phyloP scores from a whole-genome alignment of 306 rosid genomes.

The Gillenia trifoliata region DNA sequence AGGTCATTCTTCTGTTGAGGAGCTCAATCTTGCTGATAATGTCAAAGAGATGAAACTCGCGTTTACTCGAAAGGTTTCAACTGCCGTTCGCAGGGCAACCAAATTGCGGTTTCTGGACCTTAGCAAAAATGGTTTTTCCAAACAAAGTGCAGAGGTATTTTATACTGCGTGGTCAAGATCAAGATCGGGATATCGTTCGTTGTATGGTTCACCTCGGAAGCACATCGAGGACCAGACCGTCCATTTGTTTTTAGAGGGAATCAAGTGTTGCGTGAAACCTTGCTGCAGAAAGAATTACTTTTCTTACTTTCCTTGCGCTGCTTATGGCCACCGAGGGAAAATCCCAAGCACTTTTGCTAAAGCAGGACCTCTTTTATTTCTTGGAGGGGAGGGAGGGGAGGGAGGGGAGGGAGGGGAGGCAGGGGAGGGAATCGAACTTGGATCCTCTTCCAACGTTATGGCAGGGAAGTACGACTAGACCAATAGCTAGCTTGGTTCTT shows the following conservation, averaged over 20 bases:
- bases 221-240: slow-evolving; percentile 47
- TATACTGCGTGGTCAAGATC: slow-evolving; percentile 55
- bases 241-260: slow-evolving; percentile 59
- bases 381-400: too few relatives aligned
- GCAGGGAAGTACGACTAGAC: too few relatives aligned
- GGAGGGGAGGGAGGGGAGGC: too few relatives aligned
- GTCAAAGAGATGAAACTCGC: slow-evolving; percentile 28
- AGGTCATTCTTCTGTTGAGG: slow-evolving; percentile 60
- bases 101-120: slow-evolving; percentile 67
- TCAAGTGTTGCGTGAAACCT: slow-evolving; percentile 65
- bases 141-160: slow-evolving; percentile 48
- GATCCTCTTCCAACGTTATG: too few relatives aligned
- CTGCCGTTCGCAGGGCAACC: slow-evolving; percentile 57
- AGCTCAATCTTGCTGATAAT: slow-evolving; percentile 71
- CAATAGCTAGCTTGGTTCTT: too few relatives aligned
- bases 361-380: too few relatives aligned
- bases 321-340: neutral
- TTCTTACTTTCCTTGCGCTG: slow-evolving; percentile 12
- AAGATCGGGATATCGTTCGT: slow-evolving; percentile 18
- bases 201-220: slow-evolving; percentile 35
- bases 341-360: too few relatives aligned
- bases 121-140: slow-evolving; percentile 60
- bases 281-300: slow-evolving; percentile 72
- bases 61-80: slow-evolving; percentile 41
- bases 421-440: too few relatives aligned